A percentile compares a stretch with the other conserved stretches of the same genome.
These are phyloP conservation scores for Candida yuanshanica DNA, from an alignment of 805 yeast genomes.

Conservation along the genomic window DNA sequence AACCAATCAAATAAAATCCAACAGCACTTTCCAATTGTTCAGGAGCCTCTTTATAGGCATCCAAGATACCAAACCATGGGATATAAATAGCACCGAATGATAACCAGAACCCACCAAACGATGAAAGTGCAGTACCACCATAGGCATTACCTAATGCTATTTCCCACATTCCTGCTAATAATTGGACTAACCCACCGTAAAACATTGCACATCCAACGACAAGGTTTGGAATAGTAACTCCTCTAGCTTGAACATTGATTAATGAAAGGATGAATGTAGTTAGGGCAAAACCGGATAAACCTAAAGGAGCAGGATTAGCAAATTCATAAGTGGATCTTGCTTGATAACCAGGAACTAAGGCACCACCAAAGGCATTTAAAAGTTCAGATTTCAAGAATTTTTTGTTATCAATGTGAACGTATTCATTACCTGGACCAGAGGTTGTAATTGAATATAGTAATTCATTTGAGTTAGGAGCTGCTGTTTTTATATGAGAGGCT, in stretches of 20 bases:
- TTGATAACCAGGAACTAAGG: slow-evolving; percentile 53
- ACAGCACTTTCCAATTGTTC: slow-evolving; percentile 41
- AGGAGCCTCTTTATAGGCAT: slow-evolving; percentile 32
- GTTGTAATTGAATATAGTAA: slow-evolving; percentile 20
- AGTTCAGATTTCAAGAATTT: slow-evolving; percentile 40
- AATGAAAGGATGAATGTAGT: slow-evolving; percentile 56
- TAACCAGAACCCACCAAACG: slow-evolving; percentile 59
- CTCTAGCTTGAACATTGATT: slow-evolving; percentile 51
- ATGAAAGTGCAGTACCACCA: slow-evolving; percentile 44
- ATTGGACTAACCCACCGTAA: slow-evolving; percentile 58
- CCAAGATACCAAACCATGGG: slow-evolving; percentile 45
- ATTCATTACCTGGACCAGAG: slow-evolving; percentile 22
- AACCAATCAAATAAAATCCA: slow-evolving; percentile 47
- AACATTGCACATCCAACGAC: slow-evolving; percentile 58
- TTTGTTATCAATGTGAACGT: slow-evolving; percentile 21
- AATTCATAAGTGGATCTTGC: slow-evolving; percentile 42
- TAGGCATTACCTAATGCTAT: slow-evolving; percentile 57
- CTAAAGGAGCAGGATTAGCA: slow-evolving; percentile 64
- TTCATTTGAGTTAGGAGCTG: slow-evolving; percentile 3
- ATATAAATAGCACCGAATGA: slow-evolving; percentile 55
- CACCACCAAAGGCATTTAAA: slow-evolving; percentile 63
- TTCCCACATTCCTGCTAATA: slow-evolving; percentile 65
- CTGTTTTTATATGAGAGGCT: neutral
- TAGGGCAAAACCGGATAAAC: slow-evolving; percentile 55
- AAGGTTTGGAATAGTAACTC: slow-evolving; percentile 47